These are phyloP conservation scores for Dendrocalamus sinicus DNA, from an alignment of 176 grass and related monocot genomes.

Conservation along the genomic window DNA sequence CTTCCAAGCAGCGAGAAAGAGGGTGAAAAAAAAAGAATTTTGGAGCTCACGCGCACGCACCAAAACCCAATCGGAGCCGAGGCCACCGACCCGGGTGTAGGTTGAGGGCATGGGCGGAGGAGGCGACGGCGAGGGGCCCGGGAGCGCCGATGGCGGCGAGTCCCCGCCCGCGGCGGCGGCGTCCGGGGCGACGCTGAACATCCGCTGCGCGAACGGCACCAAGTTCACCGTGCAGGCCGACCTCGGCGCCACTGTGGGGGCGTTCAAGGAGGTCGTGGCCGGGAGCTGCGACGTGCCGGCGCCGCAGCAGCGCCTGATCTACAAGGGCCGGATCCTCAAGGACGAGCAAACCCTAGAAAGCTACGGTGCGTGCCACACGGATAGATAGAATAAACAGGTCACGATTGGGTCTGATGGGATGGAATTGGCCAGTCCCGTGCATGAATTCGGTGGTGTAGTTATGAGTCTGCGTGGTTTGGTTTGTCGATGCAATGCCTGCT, in stretches of 20 bases:
- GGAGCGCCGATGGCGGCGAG: constrained; percentile 39
- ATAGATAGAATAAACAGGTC: neutral
- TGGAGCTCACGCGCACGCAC: constrained; percentile 45
- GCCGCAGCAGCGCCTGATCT: constrained; percentile 96
- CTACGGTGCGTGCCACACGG: constrained; percentile 64
- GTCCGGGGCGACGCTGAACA: constrained; percentile 58
- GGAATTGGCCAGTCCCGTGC: neutral
- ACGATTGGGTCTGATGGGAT: neutral
- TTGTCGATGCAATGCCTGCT: constrained; percentile 22
- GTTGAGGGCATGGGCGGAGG: constrained; percentile 57
- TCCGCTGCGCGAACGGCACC: constrained; percentile 78
- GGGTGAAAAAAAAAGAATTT: neutral
- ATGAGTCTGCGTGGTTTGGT: neutral
- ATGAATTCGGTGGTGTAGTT: constrained; percentile 22
- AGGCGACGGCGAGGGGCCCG: constrained; percentile 40
- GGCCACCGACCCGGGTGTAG: constrained; percentile 36
- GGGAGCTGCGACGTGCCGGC: constrained; percentile 79
- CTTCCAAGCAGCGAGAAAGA: neutral
- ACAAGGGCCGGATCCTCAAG: constrained; percentile 93
- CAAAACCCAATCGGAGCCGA: constrained; percentile 45
- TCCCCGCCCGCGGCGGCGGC: constrained; percentile 19
- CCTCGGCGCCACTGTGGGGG: constrained; percentile 63
- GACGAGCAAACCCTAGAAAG: constrained; percentile 93
- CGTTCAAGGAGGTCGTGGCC: constrained; percentile 72
- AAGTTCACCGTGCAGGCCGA: constrained; percentile 72